Evolutionary conservation across 129 eudicot species (phyloP).

Genomic region (Sambucus nigra): DNA sequence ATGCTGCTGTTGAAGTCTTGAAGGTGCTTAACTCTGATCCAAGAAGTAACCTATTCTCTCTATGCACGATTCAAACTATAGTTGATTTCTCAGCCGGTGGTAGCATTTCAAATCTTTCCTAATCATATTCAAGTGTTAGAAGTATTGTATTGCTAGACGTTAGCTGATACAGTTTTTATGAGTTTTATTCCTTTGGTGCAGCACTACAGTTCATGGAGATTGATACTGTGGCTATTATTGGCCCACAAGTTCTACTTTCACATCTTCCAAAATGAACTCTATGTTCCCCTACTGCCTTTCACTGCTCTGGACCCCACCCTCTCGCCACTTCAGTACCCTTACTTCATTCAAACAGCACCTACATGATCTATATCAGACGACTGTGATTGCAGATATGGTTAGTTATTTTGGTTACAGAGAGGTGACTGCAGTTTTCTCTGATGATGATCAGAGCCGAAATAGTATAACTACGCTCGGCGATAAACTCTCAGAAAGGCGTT

Average conservation of each 20-base stretch:
- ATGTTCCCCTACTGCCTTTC: slow-evolving; percentile 75
- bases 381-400: slow-evolving; percentile 71
- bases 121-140: background rate
- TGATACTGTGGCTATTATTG: slow-evolving; percentile 68
- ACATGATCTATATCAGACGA: slow-evolving; percentile 71
- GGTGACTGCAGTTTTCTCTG: slow-evolving; percentile 50
- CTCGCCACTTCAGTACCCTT: slow-evolving; percentile 80
- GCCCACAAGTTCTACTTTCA: slow-evolving; percentile 78
- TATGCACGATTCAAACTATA: slow-evolving; percentile 62
- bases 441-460: slow-evolving; percentile 64
- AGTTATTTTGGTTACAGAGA: slow-evolving; percentile 53
- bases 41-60: slow-evolving; percentile 35
- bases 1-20: slow-evolving; percentile 76
- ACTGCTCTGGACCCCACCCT: slow-evolving; percentile 85
- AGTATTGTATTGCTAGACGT: background rate
- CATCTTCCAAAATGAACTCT: slow-evolving; percentile 80
- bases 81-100: slow-evolving; percentile 77
- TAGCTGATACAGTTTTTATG: slow-evolving; percentile 1
- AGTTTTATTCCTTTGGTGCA: slow-evolving; percentile 14
- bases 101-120: slow-evolving; percentile 18
- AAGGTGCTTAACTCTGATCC: slow-evolving; percentile 80
- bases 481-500: slow-evolving; percentile 38
- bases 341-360: slow-evolving; percentile 79
- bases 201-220: slow-evolving; percentile 67
- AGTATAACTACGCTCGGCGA: slow-evolving; percentile 52